phyloP scores from a whole-genome alignment of 1,284 basidiomycete species.

The Boletus sp. region DNA sequence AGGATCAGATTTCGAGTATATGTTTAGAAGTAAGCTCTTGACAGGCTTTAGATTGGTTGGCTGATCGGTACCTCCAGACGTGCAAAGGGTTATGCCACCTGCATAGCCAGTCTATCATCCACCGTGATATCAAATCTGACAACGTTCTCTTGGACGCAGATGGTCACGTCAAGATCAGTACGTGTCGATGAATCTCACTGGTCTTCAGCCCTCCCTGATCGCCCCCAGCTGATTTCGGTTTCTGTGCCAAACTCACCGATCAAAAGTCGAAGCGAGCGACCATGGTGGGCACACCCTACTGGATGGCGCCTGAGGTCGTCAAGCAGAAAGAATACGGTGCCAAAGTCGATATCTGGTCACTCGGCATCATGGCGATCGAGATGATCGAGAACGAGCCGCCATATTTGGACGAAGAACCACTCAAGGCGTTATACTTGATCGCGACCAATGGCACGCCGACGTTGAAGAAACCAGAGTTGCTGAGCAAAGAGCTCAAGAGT shows the following conservation, averaged over 20 bases:
- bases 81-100: constrained; percentile 93
- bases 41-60: background rate
- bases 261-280: constrained; percentile 98
- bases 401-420: constrained; percentile 95
- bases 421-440: constrained; percentile 96
- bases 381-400: constrained; percentile 99
- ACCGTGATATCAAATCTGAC: constrained; percentile 98
- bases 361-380: constrained; percentile 99
- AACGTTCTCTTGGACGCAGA: constrained; percentile 91
- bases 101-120: constrained; percentile 93
- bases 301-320: constrained; percentile 99
- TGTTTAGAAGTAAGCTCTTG: constrained; percentile 69
- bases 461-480: constrained; percentile 90
- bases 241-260: constrained; percentile 96
- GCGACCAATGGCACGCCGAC: constrained; percentile 98
- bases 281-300: constrained; percentile 99
- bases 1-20: constrained; percentile 96
- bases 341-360: constrained; percentile 98
- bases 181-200: constrained; percentile 32
- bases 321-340: constrained; percentile 99
- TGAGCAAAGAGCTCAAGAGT: constrained; percentile 89
- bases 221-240: constrained; percentile 88
- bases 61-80: constrained; percentile 53
- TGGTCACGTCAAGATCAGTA: constrained; percentile 96
- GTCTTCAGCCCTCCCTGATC: constrained; percentile 4